Percentiles rank a stretch among this genome's conserved stretches.
Evolutionary conservation across 2,329 filamentous ascomycete genomes (phyloP).

Genomic region (Ophiocordyceps unilateralis): DNA sequence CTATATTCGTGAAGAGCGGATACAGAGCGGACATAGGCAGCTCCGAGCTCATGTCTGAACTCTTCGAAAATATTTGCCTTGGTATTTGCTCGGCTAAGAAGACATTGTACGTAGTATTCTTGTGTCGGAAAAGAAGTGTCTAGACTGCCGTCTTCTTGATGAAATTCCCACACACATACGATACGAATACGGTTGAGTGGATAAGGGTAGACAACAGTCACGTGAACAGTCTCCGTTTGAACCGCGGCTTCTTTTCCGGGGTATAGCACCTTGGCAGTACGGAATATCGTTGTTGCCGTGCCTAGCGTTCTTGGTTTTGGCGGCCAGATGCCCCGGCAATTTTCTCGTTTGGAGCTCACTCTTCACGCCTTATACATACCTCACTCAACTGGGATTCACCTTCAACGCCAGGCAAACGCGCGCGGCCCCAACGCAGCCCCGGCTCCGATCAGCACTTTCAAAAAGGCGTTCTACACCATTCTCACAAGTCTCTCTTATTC

Average conservation of each 20-base stretch:
- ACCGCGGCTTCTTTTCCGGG: not conserved
- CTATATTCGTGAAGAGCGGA: no score
- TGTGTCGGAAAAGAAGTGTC: no score
- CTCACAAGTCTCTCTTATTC: not conserved
- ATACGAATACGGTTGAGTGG: no score
- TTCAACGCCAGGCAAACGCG: not conserved
- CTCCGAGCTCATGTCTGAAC: no score
- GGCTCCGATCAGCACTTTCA: not conserved
- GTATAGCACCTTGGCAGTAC: slow-evolving; percentile 6
- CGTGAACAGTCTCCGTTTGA: not conserved
- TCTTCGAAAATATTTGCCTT: no score
- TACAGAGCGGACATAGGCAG: no score
- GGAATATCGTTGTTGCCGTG: slow-evolving; percentile 17
- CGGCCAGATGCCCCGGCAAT: slow-evolving; percentile 21
- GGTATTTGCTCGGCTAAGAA: no score
- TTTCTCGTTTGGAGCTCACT: slow-evolving; percentile 16
- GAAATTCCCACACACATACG: no score
- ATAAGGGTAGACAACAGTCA: no score
- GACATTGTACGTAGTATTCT: no score
- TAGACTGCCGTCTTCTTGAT: no score
- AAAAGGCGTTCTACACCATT: not conserved
- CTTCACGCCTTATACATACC: not conserved
- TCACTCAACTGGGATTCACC: not conserved
- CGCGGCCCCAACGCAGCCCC: not conserved
- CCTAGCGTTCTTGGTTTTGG: slow-evolving; percentile 26